Conservation (phyloP, 139 green algal genomes). For the Chlorella sp. region DNA sequence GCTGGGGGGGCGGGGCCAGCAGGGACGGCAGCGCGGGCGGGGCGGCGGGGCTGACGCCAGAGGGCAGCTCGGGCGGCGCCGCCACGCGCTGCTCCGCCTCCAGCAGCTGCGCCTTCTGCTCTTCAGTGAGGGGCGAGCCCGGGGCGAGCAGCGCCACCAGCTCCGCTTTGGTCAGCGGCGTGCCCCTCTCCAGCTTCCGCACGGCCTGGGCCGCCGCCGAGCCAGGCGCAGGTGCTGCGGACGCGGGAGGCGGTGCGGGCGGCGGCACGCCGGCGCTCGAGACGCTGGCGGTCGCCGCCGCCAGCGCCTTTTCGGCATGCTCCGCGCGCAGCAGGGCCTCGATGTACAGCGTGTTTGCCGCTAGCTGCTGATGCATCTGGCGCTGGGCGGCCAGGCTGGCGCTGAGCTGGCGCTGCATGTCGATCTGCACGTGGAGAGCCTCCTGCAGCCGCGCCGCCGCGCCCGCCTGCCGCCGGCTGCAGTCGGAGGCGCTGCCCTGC, state of each 20-base stretch:
- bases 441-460: conserved; percentile 9
- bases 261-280: neutral
- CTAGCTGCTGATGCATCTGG: neutral
- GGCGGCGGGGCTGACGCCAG: neutral
- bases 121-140: too few relatives aligned
- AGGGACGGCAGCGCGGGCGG: neutral
- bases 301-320: neutral
- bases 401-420: conserved; percentile 15
- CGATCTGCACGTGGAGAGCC: conserved; percentile 1
- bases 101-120: neutral
- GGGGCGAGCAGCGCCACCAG: neutral
- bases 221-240: neutral
- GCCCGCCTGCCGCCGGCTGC: too few relatives aligned
- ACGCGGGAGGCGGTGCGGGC: neutral
- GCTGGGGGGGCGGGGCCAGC: neutral
- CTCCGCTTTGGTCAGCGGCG: neutral
- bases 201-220: neutral
- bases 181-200: neutral
- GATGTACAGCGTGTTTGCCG: neutral
- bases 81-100: neutral
- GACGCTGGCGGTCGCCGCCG: neutral
- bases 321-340: neutral
- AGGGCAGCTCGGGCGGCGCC: neutral
- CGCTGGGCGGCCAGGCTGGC: neutral
- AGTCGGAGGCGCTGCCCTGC: too few relatives aligned